Evolutionary conservation across 2,329 filamentous ascomycete species (phyloP), one percentile per base, ranked within the genome.

Genomic region (Xylariaceae sp.): DNA sequence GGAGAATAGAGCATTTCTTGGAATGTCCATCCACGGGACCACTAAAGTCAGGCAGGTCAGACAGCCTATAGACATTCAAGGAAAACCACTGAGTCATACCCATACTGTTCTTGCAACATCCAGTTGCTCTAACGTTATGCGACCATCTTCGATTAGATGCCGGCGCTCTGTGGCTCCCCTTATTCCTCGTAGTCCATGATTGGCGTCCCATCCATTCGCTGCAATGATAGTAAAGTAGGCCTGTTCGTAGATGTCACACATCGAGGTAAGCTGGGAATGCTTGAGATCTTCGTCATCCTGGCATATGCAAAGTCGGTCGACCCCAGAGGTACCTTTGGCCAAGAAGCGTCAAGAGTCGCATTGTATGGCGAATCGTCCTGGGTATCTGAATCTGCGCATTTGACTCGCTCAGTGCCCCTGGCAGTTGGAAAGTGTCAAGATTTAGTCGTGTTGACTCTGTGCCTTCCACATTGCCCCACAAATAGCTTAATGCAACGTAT

Each of bases 161-260:
- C 35, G 35, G n/a, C 19, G 35, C 19, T 37, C 35, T 19, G 35
- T 37, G 35, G 22, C 35, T 16, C 35, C 35, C 35, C 22, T 37
- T 17, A 37, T 37, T 8, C 35, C 35, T n/a, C 35, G 21, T 8
- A 37, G 16, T 6, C 35, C 35, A 21, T 37, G 35, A n/a, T 37
- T 19, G 35, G 35, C 35, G 16, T 37, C 35, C 35, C 35, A 37
- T 19, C 35, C 35, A 19, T 37, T 37, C 6, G 35, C 35, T 6
- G 35, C 35, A 21, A 37, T 21, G 35, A 37, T 37, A 21, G 35
- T 37, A 19, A 37, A 37, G 35, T 37, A 37, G 7, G 35, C 35
- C 10, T 21, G 19, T 22, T 37, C 16, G 35, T 21, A 37, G 35
- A 37, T 37, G 5, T 37, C 6, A 5, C 19, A 17, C 35, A 37